Conservation (phyloP, 2,329 filamentous ascomycete species). For the Exophiala calicioides region DNA sequence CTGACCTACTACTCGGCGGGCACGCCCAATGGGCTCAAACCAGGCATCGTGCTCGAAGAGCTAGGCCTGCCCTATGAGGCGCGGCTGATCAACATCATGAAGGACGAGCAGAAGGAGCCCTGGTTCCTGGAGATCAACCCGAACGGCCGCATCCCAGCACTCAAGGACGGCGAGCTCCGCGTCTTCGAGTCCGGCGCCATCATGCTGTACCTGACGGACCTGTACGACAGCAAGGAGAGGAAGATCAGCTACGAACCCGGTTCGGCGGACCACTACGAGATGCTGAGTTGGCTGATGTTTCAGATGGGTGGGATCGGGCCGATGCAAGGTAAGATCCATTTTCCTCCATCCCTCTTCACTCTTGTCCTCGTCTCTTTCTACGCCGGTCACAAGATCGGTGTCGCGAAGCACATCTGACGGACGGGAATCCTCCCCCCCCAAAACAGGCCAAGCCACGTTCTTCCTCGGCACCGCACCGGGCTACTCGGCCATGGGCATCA, state of each 20-base stretch:
- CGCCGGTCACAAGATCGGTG: background rate
- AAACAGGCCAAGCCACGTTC: constrained; percentile 49
- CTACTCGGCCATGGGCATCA: constrained; percentile 48
- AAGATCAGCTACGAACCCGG: constrained; percentile 48
- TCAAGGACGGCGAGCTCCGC: constrained; percentile 42
- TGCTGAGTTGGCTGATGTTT: constrained; percentile 49
- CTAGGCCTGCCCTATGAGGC: constrained; percentile 38
- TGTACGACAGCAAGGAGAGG: constrained; percentile 46
- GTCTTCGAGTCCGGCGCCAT: constrained; percentile 51
- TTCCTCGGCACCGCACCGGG: constrained; percentile 48
- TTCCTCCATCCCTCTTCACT: background rate
- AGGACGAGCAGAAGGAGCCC: constrained; percentile 47
- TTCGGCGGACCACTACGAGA: constrained; percentile 46
- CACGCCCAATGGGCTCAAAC: constrained; percentile 38
- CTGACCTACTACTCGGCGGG: constrained; percentile 23
- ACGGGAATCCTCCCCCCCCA: no score
- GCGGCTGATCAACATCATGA: constrained; percentile 45
- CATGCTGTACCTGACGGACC: constrained; percentile 48
- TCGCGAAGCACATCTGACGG: background rate
- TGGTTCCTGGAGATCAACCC: constrained; percentile 53
- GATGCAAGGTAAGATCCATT: constrained; percentile 36
- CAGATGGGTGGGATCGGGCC: constrained; percentile 45
- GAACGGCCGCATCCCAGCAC: constrained; percentile 52
- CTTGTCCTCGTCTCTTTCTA: background rate
- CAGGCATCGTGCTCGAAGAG: constrained; percentile 42